Base-by-base conservation (phyloP, 2,329 filamentous ascomycete species). In the Nemania sp. region DNA sequence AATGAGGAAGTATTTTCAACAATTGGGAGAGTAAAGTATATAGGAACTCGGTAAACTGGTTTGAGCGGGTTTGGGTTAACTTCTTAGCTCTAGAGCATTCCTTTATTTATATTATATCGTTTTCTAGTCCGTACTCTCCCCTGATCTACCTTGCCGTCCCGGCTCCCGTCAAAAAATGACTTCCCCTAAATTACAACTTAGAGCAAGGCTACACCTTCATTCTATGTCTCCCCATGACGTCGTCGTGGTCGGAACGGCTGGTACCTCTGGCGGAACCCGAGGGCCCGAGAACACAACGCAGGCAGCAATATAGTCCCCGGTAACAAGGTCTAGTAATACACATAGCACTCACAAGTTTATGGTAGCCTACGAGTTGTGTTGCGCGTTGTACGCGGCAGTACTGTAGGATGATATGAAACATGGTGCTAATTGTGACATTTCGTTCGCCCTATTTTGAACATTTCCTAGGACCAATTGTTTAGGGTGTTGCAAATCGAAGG, bases 241-340 rank as follows among this genome's bases (percentile, higher is more conserved):
- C 8, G 15, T 13, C 18, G 41, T 13, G 41, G 20, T 52, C 29
- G 29, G 29, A 32, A 20, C 26, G 22, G 32, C 20, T 43, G 47
- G 51, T n/a, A 24, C 32, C 5, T 18, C 32, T 18, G 24, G 15
- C 62, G 62, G 43, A 24, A 54, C 47, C 62, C 62, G 62, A 64
- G 62, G 62, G 20, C 62, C 62, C 62, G 62, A 35, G 27, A 26
- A 35, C n/a, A 26, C 22, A 43, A 3, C 32, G 45, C 41, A 24
- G 22, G 49, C 38, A 43, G 32, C 22, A 32, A 8, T 6, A 20
- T 32, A 24, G 22, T n/a, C 3, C 13, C 8, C 8, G 11, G 3
- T 8, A 8, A 35, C 35, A 49, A 27, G 35, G 54, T 27, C 43
- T 5, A 22, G 22, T 5, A 18, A 43, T 41, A 22, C 24, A 11